Base-by-base conservation (phyloP, 148 eudicot genomes). In the Rhododendron griersonianum region DNA sequence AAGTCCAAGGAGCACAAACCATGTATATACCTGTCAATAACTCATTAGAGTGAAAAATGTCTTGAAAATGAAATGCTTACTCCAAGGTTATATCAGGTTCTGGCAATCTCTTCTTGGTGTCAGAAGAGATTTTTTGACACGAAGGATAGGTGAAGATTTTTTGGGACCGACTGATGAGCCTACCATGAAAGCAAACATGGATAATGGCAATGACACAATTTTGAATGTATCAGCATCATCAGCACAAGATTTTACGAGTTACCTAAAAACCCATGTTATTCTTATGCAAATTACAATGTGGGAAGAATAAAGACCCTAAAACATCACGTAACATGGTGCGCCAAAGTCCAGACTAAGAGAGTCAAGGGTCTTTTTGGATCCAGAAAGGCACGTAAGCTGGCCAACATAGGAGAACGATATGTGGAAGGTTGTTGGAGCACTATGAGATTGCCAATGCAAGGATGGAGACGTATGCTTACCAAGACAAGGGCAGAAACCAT, bases 401-500 rank as follows among this genome's bases (percentile, higher is more conserved):
- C 11, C 25, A 84, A 11, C 33, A 74, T 23, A 18, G 67, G 47
- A 84, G 61, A 63, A 51, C 7, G 39, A 67, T 67, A 10, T 67
- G 73, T 82, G 44, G 23, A 82, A 81, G 83, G 87, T 82, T 45
- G 16, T 33, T 28, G 80, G 79, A 71, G 41, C 11, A 67, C 67
- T 25, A 81, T 81, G 83, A 55, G 69, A 23, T 81, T 75, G 37
- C 57, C 51, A 57, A 85, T 55, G 57, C 85, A 53, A 83, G 16
- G 84, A 85, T 83, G 63, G 80, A 90, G 78, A 81, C 61, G 57
- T 55, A 86, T 84, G 81, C 92, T 86, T 92, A 97, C 99, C 98
- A 97, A 84, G 80, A 97, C 87, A 88, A 97, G 91, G 57, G 98
- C 94, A 67, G 92, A 93, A 84, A 97, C 95, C 99, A 97, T 97